Percentiles rank a stretch among this genome's conserved stretches.
Evolutionary conservation across 805 yeast genomes (phyloP).

Genomic region (Barnettozyma sucrosica): DNA sequence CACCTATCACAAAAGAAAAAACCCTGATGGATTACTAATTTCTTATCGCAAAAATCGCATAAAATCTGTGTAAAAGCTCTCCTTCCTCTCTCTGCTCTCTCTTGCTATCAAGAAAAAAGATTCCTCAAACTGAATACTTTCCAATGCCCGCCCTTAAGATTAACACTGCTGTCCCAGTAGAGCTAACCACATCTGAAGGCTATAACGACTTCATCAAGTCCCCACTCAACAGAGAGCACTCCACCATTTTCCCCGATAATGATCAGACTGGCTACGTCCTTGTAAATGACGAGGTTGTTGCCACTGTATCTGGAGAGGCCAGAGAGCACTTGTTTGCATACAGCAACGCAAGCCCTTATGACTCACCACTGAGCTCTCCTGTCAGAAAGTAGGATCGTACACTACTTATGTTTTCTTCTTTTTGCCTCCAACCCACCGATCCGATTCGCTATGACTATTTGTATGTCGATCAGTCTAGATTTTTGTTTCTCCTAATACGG

Average conservation of each 20-base stretch:
- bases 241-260: conserved; percentile 34
- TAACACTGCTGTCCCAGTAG: conserved; percentile 32
- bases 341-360: background rate
- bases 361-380: conserved; percentile 4
- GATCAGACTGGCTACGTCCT: conserved; percentile 31
- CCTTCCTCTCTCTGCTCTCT: background rate
- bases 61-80: background rate
- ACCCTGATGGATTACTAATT: background rate
- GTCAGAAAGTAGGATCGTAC: conserved; percentile 2
- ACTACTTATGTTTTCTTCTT: background rate
- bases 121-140: background rate
- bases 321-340: conserved; percentile 19
- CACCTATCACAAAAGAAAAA: no score
- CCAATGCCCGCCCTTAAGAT: conserved; percentile 11
- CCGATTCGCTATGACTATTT: no score
- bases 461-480: background rate
- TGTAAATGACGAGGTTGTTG: conserved; percentile 31
- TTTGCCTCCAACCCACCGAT: background rate
- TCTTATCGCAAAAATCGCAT: background rate
- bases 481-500: background rate
- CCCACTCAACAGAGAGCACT: conserved; percentile 25
- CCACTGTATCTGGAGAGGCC: conserved; percentile 35
- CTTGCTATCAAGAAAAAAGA: no score
- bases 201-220: conserved; percentile 35
- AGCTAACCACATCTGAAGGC: conserved; percentile 34